Percentiles rank a stretch among this genome's conserved stretches.
Conservation (phyloP, 192 early-diverging fungal genomes). For the Dissophora globulifera region DNA sequence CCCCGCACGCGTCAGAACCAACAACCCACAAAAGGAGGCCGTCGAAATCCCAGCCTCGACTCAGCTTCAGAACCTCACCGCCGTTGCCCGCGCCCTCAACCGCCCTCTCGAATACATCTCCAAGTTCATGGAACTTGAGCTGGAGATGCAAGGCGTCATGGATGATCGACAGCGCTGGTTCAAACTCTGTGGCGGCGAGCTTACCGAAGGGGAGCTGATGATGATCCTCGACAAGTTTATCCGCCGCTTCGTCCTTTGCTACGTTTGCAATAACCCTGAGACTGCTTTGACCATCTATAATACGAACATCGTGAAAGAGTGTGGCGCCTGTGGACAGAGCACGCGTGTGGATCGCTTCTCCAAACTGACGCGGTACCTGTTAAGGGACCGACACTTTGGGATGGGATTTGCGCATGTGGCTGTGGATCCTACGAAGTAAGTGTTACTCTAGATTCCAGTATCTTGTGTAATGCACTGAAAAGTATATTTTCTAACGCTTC, state of each 20-base stretch:
- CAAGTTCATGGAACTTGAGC: conserved; percentile 47
- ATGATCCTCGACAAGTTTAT: conserved; percentile 88
- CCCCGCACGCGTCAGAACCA: conserved; percentile 38
- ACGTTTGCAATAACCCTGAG: conserved; percentile 93
- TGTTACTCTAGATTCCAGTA: no score
- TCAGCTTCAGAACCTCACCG: conserved; percentile 40
- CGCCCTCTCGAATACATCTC: conserved; percentile 44
- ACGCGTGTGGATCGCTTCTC: conserved; percentile 60
- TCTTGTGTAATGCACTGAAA: no score
- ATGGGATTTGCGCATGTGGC: conserved; percentile 23
- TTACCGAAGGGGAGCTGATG: conserved; percentile 32
- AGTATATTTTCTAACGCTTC: no score
- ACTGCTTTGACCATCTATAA: conserved; percentile 76
- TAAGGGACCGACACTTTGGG: conserved; percentile 34
- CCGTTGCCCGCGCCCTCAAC: conserved; percentile 33
- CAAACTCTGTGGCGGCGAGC: conserved; percentile 24
- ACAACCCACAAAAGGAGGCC: conserved; percentile 29
- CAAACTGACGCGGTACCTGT: conserved; percentile 57
- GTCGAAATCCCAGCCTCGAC: conserved; percentile 43
- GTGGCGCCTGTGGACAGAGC: conserved; percentile 46
- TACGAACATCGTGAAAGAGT: conserved; percentile 47
- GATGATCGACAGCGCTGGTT: conserved; percentile 44
- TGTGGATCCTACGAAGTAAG: conserved; percentile 37
- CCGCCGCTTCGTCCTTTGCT: conserved; percentile 93
- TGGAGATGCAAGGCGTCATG: conserved; percentile 35